Base-by-base conservation (phyloP, 2,329 filamentous ascomycete genomes). In the Beauveria brongniartii region DNA sequence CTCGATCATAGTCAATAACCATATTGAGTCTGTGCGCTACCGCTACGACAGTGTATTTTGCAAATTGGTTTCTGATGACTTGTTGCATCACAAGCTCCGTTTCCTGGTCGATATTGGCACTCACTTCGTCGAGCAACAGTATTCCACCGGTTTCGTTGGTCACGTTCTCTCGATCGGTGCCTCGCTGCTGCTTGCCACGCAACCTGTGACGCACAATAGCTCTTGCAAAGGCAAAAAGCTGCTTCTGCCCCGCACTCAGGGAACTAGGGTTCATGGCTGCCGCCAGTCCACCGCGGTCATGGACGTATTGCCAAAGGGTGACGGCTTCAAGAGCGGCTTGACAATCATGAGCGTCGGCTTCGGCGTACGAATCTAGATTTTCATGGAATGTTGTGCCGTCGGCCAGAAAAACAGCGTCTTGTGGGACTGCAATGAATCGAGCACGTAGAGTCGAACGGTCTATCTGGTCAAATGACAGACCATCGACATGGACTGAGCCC, bases 391-490 rank as follows among this genome's bases (percentile, higher is more conserved):
- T 44, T 10, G 50, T 41, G 5, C 28, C 48, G 6, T 56, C 55
- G 48, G 40, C 28, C 30, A 62, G 43, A n/a, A 61, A 61, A 2
- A 64, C 56, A 2, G 64, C 61, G 18, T 66, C 65, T 41, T 65
- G 65, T 3, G 64, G 55, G 0, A 66, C 46, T 5, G 64, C 59
- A 14, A 63, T 61, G n/a, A 67, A 53, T 10, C 63, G 47, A 3
- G 57, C 44, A 6, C 66, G 58, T 14, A 66, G 40, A 10, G 51
- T 53, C 10, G 59, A 51, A 7, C 58, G 55, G 1, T 59, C 61
- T 3, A 67, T 26, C 3, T 43, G 30, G 18, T 34, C 30, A 34
- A 34, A 34, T 34, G 30, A 30, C 3, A 30, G 30, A 30, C 30
- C 30, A 30, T 30, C 30, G 30, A 30, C 30, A 30, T 30, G 10